Evolutionary conservation across 208 protist species (phyloP).

Genomic region (Crithidia sp.): DNA sequence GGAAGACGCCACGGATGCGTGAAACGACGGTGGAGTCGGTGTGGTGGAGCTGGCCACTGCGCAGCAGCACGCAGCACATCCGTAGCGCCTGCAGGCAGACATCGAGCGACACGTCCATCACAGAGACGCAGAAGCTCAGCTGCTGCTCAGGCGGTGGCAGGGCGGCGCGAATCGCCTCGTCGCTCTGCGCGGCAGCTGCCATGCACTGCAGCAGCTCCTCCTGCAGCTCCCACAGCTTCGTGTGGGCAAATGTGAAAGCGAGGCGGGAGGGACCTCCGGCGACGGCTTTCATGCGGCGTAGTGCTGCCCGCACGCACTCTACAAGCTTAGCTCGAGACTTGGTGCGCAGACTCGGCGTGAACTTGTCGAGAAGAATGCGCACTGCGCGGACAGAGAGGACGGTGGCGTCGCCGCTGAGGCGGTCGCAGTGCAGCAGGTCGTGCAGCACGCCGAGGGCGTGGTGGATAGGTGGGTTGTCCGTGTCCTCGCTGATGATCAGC

Average conservation of each 20-base stretch:
- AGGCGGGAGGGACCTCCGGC: not conserved
- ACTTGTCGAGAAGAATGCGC: conserved; percentile 77
- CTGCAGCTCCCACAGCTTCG: conserved; percentile 59
- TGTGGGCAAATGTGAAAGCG: conserved; percentile 39
- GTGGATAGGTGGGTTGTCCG: conserved; percentile 15
- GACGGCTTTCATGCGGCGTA: not conserved
- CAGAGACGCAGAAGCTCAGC: conserved; percentile 66
- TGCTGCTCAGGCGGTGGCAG: conserved; percentile 61
- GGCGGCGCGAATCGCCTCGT: conserved; percentile 24
- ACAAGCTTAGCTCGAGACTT: conserved; percentile 21
- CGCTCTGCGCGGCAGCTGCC: conserved; percentile 40
- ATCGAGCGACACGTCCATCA: conserved; percentile 69
- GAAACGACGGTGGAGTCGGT: conserved; percentile 24
- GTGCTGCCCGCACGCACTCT: conserved; percentile 20
- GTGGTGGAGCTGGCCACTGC: conserved; percentile 17
- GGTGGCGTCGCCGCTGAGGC: conserved; percentile 64
- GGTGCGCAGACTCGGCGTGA: conserved; percentile 17
- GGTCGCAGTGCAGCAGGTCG: conserved; percentile 23
- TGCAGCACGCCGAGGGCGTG: conserved; percentile 25
- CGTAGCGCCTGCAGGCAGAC: conserved; percentile 71
- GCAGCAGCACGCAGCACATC: conserved; percentile 61
- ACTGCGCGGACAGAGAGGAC: conserved; percentile 74
- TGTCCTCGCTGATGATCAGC: conserved; percentile 38
- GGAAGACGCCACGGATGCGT: conserved; percentile 37
- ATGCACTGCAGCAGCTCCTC: conserved; percentile 85